These are phyloP conservation scores for Gossypium australe DNA, from an alignment of 345 rosid genomes.

Conservation along the genomic window DNA sequence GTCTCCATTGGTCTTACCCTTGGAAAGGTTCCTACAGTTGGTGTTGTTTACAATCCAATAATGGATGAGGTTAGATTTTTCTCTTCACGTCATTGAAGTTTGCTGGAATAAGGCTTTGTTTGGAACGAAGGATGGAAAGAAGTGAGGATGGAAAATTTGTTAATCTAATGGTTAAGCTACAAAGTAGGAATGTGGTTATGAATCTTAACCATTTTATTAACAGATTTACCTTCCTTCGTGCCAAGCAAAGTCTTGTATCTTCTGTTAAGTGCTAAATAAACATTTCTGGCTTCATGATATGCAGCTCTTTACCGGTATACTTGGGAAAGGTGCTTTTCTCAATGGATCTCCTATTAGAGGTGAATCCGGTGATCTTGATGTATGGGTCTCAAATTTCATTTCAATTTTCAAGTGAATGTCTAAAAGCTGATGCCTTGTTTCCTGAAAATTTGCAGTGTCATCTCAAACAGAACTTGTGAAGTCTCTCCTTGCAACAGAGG, in stretches of 20 bases:
- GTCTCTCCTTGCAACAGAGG: constrained; percentile 88
- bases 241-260: not conserved
- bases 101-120: no score
- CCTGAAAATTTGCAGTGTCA: constrained; percentile 52
- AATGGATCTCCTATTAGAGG: constrained; percentile 86
- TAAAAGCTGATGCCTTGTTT: constrained; percentile 6
- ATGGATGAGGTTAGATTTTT: constrained; percentile 68
- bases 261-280: not conserved
- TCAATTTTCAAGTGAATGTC: constrained; percentile 5
- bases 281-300: constrained; percentile 12
- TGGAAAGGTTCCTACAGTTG: constrained; percentile 71
- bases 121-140: no score
- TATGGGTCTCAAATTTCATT: not conserved
- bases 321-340: constrained; percentile 76
- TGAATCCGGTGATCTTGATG: constrained; percentile 15
- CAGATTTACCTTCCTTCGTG: no score
- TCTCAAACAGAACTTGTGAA: constrained; percentile 70
- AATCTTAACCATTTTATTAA: no score
- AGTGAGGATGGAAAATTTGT: no score
- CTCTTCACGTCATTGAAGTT: not conserved
- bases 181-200: no score
- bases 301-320: constrained; percentile 74
- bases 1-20: constrained; percentile 88
- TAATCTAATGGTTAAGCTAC: no score
- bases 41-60: constrained; percentile 90